Evolutionary conservation across 176 grass and related monocot species (phyloP), one percentile per base, ranked within the genome.

Genomic region (Otatea glauca): DNA sequence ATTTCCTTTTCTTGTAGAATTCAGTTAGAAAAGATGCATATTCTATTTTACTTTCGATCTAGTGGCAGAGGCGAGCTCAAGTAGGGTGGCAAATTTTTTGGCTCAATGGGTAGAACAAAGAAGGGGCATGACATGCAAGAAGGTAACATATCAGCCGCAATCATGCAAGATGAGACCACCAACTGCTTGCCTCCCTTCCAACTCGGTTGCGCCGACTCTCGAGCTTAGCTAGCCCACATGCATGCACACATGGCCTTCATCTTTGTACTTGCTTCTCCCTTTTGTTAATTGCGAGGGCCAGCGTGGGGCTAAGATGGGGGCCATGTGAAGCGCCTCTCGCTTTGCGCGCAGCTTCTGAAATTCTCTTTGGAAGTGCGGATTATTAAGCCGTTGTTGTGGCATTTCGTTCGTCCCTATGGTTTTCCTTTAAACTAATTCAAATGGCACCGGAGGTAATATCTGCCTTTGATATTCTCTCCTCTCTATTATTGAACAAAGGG

Each of bases 231-330:
- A 70, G 71, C 53, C 78, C 93, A 95, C 93, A 95, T 95, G 88
- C 70, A 71, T 68, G 37, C 72, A 92, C 94, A 93, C 94, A 89
- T 96, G 94, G 86, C 65, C 77, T 81, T 88, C 48, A 6, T 66
- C 27, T 39, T 21, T 38, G 70, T 60, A 78, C 80, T 85, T 56
- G 24, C 27, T 55, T 60, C 81, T 48, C 25, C 32, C 15, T 12
- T 60, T 85, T 82, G 66, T 82, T 86, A 83, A 86, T 60, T 83
- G 70, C 12, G 35, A 81, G 32, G 32, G 88, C 45, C 77, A 89
- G 82, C 20, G 75, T 73, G 81, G 68, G 76, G 86, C 56, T 79
- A 86, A 88, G 87, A 88, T 92, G 91, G 91, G 44, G 81, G 86
- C 84, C 94, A 96, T 96, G 94, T 96, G 94, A 77, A 91, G 65